Evolutionary conservation across 805 yeast species (phyloP).

Genomic region (Candida fluviatilis): DNA sequence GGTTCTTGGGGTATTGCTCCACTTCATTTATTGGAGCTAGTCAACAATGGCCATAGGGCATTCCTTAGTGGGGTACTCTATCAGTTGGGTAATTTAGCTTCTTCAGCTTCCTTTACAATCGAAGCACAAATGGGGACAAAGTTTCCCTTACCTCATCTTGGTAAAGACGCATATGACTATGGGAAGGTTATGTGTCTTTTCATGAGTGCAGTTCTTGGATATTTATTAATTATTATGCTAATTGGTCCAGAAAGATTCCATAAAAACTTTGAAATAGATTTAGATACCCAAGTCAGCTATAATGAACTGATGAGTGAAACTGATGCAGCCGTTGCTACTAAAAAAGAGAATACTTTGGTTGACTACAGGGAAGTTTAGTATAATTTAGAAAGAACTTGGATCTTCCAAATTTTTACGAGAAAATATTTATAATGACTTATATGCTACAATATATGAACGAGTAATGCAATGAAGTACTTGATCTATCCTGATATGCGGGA

Average conservation of each 20-base stretch:
- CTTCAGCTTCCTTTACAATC: slow-evolving; percentile 66
- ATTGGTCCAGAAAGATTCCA: slow-evolving; percentile 55
- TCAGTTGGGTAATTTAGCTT: slow-evolving; percentile 65
- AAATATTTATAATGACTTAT: too few species aligned
- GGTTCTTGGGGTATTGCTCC: slow-evolving; percentile 72
- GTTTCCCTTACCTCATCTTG: slow-evolving; percentile 32
- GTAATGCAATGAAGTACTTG: too few species aligned
- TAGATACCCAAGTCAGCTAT: background rate
- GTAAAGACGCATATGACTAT: slow-evolving; percentile 38
- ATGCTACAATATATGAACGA: too few species aligned
- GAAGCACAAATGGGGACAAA: slow-evolving; percentile 58
- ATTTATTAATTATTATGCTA: slow-evolving; percentile 43
- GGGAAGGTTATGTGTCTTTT: slow-evolving; percentile 64
- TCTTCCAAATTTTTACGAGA: too few species aligned
- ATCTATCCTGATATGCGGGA: too few species aligned
- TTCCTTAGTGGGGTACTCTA: slow-evolving; percentile 61
- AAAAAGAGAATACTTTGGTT: background rate
- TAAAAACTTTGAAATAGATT: background rate
- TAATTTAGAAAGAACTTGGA: too few species aligned
- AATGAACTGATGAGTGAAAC: background rate
- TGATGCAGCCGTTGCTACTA: background rate
- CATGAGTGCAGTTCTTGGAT: slow-evolving; percentile 58
- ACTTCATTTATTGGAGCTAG: slow-evolving; percentile 55
- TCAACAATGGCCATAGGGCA: slow-evolving; percentile 60
- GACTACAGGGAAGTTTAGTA: background rate